Conservation (phyloP, 441 rosid species). For the Populus tomentosa region DNA sequence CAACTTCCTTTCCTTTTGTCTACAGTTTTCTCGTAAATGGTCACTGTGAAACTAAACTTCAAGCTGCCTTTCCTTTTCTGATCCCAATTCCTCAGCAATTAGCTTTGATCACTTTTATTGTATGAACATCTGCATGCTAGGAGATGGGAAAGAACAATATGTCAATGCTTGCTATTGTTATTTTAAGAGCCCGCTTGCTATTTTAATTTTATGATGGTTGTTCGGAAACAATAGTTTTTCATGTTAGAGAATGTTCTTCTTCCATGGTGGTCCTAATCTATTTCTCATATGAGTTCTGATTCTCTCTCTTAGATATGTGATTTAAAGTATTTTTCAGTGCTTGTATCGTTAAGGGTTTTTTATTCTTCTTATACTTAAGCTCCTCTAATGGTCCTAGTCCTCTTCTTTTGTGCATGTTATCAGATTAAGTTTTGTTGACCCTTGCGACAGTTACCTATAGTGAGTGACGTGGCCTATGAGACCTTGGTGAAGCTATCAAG, state of each 20-base stretch:
- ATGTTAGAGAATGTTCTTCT: neutral
- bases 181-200: neutral
- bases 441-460: constrained; percentile 75
- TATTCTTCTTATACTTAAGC: neutral
- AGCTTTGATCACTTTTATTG: neutral
- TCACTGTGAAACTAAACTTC: neutral
- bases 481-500: constrained; percentile 82
- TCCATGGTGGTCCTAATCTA: neutral
- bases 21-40: neutral
- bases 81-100: neutral
- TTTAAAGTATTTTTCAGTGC: neutral
- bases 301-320: neutral
- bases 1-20: too few species aligned
- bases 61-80: neutral
- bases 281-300: neutral
- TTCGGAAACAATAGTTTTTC: neutral
- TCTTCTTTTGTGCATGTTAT: constrained; percentile 11
- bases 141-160: neutral
- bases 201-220: neutral
- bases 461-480: constrained; percentile 75
- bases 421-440: constrained; percentile 92
- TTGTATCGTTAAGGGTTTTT: neutral
- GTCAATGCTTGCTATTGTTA: neutral
- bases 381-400: neutral
- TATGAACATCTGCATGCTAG: neutral